Evolutionary conservation across 2,329 filamentous ascomycete genomes (phyloP).

Genomic region (Botrytis byssoidea): DNA sequence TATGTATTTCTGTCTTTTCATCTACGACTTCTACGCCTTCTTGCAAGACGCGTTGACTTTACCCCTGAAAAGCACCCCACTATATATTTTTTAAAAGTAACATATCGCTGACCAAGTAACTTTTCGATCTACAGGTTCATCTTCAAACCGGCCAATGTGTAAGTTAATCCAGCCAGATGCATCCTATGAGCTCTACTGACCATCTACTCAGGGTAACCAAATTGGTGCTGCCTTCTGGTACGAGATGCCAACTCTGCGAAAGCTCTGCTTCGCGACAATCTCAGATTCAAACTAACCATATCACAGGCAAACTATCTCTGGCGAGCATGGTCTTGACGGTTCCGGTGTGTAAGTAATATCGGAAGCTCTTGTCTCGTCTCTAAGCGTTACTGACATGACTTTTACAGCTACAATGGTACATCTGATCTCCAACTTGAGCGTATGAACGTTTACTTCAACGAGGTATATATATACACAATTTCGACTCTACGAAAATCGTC

Average conservation of each 20-base stretch:
- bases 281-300: slow-evolving; percentile 42
- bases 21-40: slow-evolving; percentile 9
- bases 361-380: not conserved
- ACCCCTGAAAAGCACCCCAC: slow-evolving; percentile 42
- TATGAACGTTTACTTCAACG: slow-evolving; percentile 99
- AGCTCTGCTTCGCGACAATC: slow-evolving; percentile 37
- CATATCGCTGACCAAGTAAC: slow-evolving; percentile 54
- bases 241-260: slow-evolving; percentile 40
- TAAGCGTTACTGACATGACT: slow-evolving; percentile 37
- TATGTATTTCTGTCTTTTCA: slow-evolving; percentile 46
- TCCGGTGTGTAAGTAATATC: slow-evolving; percentile 77
- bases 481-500: not conserved
- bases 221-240: slow-evolving; percentile 99
- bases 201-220: slow-evolving; percentile 86
- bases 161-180: slow-evolving; percentile 46
- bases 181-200: slow-evolving; percentile 25
- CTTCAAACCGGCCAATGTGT: slow-evolving; percentile 99
- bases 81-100: slow-evolving; percentile 42
- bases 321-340: slow-evolving; percentile 95
- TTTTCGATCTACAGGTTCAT: slow-evolving; percentile 73
- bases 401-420: slow-evolving; percentile 83
- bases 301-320: slow-evolving; percentile 73
- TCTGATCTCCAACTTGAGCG: slow-evolving; percentile 99
- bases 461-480: slow-evolving; percentile 50
- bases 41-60: slow-evolving; percentile 42